phyloP scores from a whole-genome alignment of 108 stramenopile species.

The Cylindrotheca fusiformis region DNA sequence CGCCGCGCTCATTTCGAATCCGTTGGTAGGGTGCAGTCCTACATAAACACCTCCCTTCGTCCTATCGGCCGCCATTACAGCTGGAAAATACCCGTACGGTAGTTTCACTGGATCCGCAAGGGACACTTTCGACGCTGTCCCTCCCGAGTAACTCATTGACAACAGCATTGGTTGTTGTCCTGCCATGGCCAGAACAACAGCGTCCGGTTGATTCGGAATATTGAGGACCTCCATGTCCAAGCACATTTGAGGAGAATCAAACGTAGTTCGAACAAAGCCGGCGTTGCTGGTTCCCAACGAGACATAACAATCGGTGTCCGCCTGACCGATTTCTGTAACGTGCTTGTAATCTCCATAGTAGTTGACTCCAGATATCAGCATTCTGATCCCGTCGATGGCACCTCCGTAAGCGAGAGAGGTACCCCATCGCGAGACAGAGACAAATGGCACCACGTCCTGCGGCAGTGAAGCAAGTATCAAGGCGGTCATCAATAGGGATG shows the following conservation, averaged over 20 bases:
- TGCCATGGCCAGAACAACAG: neutral
- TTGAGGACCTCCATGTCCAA: neutral
- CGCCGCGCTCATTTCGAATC: neutral
- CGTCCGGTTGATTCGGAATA: neutral
- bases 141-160: neutral
- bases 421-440: neutral
- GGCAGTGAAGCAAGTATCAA: no score
- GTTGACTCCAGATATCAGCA: neutral
- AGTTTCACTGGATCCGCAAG: conserved; percentile 1
- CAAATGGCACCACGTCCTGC: neutral
- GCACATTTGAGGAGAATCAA: conserved; percentile 10
- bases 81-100: conserved; percentile 10
- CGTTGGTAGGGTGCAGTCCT: conserved; percentile 9
- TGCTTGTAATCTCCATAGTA: neutral
- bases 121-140: neutral
- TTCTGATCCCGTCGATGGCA: neutral
- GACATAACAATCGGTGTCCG: conserved; percentile 20
- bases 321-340: neutral
- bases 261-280: neutral
- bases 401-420: neutral
- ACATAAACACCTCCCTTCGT: conserved; percentile 9
- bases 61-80: conserved; percentile 1
- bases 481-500: no score
- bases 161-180: conserved; percentile 2
- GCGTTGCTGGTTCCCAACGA: neutral